A percentile compares a stretch with the other conserved stretches of the same genome.
Conservation (phyloP, 768 basidiomycete genomes). For the Trametes villosa region DNA sequence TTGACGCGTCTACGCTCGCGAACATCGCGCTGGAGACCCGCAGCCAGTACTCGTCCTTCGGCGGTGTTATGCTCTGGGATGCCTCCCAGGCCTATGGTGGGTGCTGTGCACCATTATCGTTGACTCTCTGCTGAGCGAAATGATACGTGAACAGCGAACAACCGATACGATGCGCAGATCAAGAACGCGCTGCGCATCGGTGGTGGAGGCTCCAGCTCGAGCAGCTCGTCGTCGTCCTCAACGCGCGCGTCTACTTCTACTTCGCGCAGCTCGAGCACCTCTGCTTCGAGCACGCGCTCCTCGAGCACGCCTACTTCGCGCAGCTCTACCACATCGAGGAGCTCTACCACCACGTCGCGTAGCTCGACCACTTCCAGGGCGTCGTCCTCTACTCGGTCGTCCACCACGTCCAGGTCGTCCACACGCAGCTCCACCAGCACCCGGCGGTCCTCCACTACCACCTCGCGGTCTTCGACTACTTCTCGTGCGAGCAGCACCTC, state of each 20-base stretch:
- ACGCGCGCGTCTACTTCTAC: background rate
- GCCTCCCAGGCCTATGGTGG: constrained; percentile 33
- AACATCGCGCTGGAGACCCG: constrained; percentile 55
- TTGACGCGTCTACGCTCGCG: constrained; percentile 49
- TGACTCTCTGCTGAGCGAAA: too few relatives aligned
- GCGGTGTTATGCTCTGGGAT: constrained; percentile 55
- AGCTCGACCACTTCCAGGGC: background rate
- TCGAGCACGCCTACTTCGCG: constrained; percentile 9
- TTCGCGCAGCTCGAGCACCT: background rate
- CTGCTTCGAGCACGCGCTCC: constrained; percentile 1
- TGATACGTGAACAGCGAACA: constrained; percentile 22
- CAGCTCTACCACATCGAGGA: background rate
- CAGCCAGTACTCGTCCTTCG: constrained; percentile 63
- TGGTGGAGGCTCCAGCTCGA: constrained; percentile 12
- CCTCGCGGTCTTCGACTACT: background rate
- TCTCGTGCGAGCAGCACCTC: background rate
- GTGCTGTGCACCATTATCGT: background rate
- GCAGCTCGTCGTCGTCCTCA: background rate
- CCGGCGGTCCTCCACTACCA: background rate
- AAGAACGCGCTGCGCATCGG: constrained; percentile 24
- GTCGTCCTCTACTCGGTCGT: background rate
- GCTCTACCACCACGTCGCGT: background rate
- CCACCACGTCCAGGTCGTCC: background rate
- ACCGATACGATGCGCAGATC: constrained; percentile 28
- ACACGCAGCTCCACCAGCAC: background rate